Evolutionary conservation across 2,329 filamentous ascomycete species (phyloP).

Genomic region (Apiospora hydei): DNA sequence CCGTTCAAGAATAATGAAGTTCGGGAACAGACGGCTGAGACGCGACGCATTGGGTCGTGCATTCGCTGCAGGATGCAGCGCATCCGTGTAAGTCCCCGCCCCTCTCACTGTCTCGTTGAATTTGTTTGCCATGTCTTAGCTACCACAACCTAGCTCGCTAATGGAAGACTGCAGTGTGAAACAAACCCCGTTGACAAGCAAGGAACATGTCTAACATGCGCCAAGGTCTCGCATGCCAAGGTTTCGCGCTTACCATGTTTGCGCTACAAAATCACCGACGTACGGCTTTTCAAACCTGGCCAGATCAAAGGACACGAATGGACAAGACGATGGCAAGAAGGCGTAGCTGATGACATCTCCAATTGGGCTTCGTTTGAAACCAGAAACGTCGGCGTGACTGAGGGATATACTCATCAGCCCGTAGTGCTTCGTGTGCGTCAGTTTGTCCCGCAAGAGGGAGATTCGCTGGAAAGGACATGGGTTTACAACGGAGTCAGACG

Average conservation of each 20-base stretch:
- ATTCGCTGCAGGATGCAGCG: conserved; percentile 68
- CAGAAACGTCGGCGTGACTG: conserved; percentile 58
- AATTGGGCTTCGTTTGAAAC: conserved; percentile 62
- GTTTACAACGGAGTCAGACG: conserved; percentile 52
- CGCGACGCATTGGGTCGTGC: conserved; percentile 64
- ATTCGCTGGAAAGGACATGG: conserved; percentile 63
- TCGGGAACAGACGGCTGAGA: conserved; percentile 62
- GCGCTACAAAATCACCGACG: conserved; percentile 66
- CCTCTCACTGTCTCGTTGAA: conserved; percentile 17
- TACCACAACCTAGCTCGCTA: neutral
- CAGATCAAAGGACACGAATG: conserved; percentile 66
- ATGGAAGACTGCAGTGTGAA: conserved; percentile 53
- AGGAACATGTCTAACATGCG: conserved; percentile 61
- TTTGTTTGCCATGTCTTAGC: neutral
- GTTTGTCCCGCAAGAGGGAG: conserved; percentile 63
- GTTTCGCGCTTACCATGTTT: conserved; percentile 63
- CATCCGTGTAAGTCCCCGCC: conserved; percentile 59
- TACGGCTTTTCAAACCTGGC: conserved; percentile 64
- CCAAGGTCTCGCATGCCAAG: conserved; percentile 57
- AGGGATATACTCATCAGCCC: conserved; percentile 58
- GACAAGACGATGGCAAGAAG: conserved; percentile 65
- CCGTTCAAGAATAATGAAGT: conserved; percentile 62
- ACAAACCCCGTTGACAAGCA: conserved; percentile 54
- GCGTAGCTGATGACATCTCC: conserved; percentile 61
- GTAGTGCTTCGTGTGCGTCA: conserved; percentile 59